A percentile compares a stretch with the other conserved stretches of the same genome.
Conservation (phyloP, 1,139 yeast genomes). For the Suhomyces chickasaworum region DNA sequence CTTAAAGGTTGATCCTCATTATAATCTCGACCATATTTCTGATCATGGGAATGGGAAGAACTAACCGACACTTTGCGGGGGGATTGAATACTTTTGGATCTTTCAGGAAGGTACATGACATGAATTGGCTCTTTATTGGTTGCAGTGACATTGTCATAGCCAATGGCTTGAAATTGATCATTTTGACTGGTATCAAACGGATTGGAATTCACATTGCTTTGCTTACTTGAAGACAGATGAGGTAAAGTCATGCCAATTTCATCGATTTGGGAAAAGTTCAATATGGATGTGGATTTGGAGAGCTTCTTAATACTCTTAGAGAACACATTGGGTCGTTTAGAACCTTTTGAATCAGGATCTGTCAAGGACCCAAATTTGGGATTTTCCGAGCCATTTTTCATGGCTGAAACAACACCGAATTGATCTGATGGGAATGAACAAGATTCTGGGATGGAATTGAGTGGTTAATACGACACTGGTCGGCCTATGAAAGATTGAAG, state of each 20-base stretch:
- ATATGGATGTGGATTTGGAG: slow-evolving; percentile 19
- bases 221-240: slow-evolving; percentile 6
- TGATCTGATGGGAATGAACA: not conserved
- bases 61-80: slow-evolving; percentile 22
- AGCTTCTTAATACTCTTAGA: slow-evolving; percentile 23
- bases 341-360: slow-evolving; percentile 9
- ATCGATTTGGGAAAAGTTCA: slow-evolving; percentile 16
- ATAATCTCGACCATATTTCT: not conserved
- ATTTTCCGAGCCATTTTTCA: slow-evolving; percentile 16
- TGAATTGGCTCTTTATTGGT: slow-evolving; percentile 33
- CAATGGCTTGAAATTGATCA: slow-evolving; percentile 36
- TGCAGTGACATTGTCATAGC: slow-evolving; percentile 31
- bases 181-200: slow-evolving; percentile 6
- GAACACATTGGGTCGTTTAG: slow-evolving; percentile 18
- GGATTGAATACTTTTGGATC: slow-evolving; percentile 13
- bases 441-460: not conserved
- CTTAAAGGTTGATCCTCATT: slow-evolving; percentile 7
- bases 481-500: not conserved
- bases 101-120: slow-evolving; percentile 33
- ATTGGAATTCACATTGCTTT: slow-evolving; percentile 3
- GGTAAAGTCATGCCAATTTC: slow-evolving; percentile 4
- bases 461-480: not conserved
- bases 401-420: slow-evolving; percentile 4
- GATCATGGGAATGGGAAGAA: slow-evolving; percentile 14
- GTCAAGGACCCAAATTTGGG: slow-evolving; percentile 1